Conservation (phyloP, 164 flowering plant genomes). For the Macadamia integrifolia region DNA sequence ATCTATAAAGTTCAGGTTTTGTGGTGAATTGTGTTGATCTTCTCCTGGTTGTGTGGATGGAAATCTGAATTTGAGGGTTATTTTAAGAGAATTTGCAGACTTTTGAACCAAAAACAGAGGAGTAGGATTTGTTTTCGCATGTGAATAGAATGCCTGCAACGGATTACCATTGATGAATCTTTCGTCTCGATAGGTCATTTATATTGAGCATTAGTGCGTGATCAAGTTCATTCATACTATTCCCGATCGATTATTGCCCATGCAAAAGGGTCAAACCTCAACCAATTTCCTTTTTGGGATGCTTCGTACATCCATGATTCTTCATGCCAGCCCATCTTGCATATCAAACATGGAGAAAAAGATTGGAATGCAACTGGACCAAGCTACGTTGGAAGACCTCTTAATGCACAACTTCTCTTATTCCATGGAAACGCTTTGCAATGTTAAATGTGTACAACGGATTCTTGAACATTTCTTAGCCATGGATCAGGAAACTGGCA, state of each 20-base stretch:
- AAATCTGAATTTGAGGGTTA: neutral
- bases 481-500: constrained; percentile 32
- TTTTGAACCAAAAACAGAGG: no score
- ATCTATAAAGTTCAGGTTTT: neutral
- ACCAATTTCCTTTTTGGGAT: no score
- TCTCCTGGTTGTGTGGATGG: neutral
- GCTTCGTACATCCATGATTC: no score
- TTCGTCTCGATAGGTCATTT: constrained; percentile 46
- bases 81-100: neutral
- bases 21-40: neutral
- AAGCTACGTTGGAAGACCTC: no score
- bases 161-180: constrained; percentile 59
- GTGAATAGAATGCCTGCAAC: constrained; percentile 64
- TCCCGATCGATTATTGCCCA: no score
- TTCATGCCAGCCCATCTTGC: no score
- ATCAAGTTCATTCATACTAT: constrained; percentile 39
- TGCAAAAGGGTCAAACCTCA: no score
- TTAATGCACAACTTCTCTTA: no score
- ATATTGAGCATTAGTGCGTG: constrained; percentile 60
- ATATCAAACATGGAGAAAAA: no score
- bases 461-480: constrained; percentile 1
- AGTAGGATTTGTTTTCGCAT: neutral
- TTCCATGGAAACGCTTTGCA: no score
- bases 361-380: no score
- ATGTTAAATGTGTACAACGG: no score